These are phyloP conservation scores for Penicillium digitatum DNA, from an alignment of 2,329 filamentous ascomycete genomes.

Conservation along the genomic window DNA sequence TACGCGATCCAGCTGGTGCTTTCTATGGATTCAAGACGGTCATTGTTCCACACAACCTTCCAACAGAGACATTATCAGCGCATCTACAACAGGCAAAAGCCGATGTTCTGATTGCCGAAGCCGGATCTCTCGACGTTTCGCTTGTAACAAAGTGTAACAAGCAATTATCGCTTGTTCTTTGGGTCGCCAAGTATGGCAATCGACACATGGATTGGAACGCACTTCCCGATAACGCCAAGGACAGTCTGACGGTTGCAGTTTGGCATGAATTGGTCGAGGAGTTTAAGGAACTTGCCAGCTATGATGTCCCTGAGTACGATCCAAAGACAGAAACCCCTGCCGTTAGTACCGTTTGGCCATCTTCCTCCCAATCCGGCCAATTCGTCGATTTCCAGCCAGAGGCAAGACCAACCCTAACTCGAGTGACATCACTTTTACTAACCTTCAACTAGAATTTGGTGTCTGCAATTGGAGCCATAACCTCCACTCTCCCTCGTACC, in stretches of 20 bases:
- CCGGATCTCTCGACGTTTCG: slow-evolving; percentile 81
- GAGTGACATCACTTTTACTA: not conserved
- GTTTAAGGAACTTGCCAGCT: slow-evolving; percentile 54
- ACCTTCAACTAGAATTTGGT: slow-evolving; percentile 63
- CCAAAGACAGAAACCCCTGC: slow-evolving; percentile 49
- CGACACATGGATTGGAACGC: slow-evolving; percentile 95
- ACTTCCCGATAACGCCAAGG: slow-evolving; percentile 70
- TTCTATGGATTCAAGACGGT: slow-evolving; percentile 87
- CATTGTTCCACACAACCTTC: slow-evolving; percentile 76
- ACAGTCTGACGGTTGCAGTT: slow-evolving; percentile 74
- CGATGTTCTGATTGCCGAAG: slow-evolving; percentile 77
- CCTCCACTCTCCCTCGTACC: slow-evolving; percentile 67
- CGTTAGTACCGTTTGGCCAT: slow-evolving; percentile 42
- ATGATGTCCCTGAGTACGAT: slow-evolving; percentile 62
- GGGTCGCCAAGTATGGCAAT: slow-evolving; percentile 88
- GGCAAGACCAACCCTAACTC: slow-evolving; percentile 36
- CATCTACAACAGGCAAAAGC: slow-evolving; percentile 70
- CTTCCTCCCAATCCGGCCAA: slow-evolving; percentile 52
- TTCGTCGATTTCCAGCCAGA: slow-evolving; percentile 76
- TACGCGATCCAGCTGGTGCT: slow-evolving; percentile 59
- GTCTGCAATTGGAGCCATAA: slow-evolving; percentile 75
- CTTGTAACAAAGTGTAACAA: slow-evolving; percentile 65
- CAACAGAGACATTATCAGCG: slow-evolving; percentile 63
- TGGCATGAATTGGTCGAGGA: slow-evolving; percentile 89
- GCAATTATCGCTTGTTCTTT: slow-evolving; percentile 72